Evolutionary conservation across 176 grass and related monocot genomes (phyloP), one percentile per base, ranked within the genome.

Genomic region (Triticum monococcum): DNA sequence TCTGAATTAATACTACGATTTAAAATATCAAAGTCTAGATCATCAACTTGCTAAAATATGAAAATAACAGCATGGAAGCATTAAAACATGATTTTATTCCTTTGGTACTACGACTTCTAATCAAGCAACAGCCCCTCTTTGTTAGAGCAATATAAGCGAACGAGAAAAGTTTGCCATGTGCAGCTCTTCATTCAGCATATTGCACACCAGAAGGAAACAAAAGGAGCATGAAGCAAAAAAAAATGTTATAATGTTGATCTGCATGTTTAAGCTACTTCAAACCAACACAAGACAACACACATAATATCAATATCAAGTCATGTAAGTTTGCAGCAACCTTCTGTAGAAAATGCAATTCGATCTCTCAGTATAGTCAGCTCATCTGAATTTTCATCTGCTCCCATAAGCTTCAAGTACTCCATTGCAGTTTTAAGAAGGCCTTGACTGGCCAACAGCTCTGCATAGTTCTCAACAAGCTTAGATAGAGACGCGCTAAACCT

Each of bases 401-500:
- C 94, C 89, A 99, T 86, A 48, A 99, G 89, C 82, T 99, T 94
- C 59, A 99, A 84, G 85, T 99, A 99, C 68, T 93, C 94, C 94
- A 99, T 93, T 77, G 97, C 97, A 88, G 92, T 97, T 82, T 93
- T 92, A 79, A 99, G 94, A 72, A 99, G 97, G 31, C 97, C 97
- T 87, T 99, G 97, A 87, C 92, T 96, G 48, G 97, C 97, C 70
- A 99, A 83, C 22, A 99, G 76, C 81, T 99, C 97, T 81, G 94
- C 97, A 79, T 99, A 99, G 45, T 91, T 99, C 89, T 99, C 97
- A 71, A 99, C 89, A 77, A 96, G 94, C 82, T 99, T 99, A 85
- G 97, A 93, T 18, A 99, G 90, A 8, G 90, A 94, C 14, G 92
- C 24, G 6, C 92, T 96, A 74, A 99, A 96, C 45, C 87, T 93